Conservation (phyloP, 2,329 filamentous ascomycete genomes). For the Phialocephala sp. region DNA sequence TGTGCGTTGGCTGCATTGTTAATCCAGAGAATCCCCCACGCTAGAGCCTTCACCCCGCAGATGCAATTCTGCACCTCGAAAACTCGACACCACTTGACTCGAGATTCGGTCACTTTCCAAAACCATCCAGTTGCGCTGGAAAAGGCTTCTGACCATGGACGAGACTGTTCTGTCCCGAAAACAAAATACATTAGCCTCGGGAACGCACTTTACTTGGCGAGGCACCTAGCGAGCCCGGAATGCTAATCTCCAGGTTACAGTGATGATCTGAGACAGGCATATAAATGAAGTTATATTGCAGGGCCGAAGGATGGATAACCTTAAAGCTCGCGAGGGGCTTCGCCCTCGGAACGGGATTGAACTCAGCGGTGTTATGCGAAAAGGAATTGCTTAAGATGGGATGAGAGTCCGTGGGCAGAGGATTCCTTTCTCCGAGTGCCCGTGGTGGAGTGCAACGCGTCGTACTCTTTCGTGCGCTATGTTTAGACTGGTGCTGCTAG, state of each 20-base stretch:
- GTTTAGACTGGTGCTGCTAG: not conserved
- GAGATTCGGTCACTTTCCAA: not conserved
- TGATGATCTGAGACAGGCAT: conserved; percentile 27
- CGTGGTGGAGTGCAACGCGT: not conserved
- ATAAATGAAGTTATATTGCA: conserved; percentile 30
- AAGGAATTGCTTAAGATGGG: conserved; percentile 16
- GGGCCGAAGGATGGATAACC: conserved; percentile 21
- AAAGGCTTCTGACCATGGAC: not conserved
- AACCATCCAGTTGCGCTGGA: not conserved
- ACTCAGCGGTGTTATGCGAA: conserved; percentile 8
- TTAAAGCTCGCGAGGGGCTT: conserved; percentile 18
- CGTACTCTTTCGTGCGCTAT: not conserved
- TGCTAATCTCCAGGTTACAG: conserved; percentile 23
- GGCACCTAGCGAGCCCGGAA: not conserved
- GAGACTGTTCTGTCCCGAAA: conserved; percentile 6
- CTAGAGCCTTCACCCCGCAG: not conserved
- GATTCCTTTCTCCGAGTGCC: conserved; percentile 13
- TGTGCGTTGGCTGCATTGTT: too few relatives aligned
- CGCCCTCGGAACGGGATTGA: conserved; percentile 2
- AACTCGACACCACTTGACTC: conserved; percentile 1
- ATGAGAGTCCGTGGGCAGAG: conserved; percentile 12
- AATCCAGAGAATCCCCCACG: not conserved
- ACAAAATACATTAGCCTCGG: conserved; percentile 22
- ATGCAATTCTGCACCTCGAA: not conserved
- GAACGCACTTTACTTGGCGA: conserved; percentile 11